Base-by-base conservation (phyloP, 768 basidiomycete species). In the Panaeolus cyanescens region DNA sequence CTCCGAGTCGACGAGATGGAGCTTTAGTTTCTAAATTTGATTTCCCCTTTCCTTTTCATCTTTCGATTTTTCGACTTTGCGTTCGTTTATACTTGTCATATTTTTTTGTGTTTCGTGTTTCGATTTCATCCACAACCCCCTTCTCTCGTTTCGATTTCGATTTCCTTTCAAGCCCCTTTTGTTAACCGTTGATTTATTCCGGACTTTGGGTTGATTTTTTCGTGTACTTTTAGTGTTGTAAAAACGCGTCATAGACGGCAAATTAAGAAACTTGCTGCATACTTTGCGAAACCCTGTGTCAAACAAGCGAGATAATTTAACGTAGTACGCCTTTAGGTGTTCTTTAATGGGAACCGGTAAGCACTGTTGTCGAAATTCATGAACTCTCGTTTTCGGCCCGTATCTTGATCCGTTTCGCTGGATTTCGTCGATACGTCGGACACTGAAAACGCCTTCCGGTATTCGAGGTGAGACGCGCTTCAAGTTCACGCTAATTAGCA, bases 1-100 rank as follows among this genome's bases (percentile, higher is more conserved):
- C 57, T 32, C 34, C 63, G 58, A 56, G 32, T 56, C 57, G 42
- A 34, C 50, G 19, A 62, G 39, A 13, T 58, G 33, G 33, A 36
- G 40, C 32, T 45, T 37, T 22, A 45, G 42, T 59, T 33, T 19
- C 33, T 19, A 53, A 32, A 13, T 40, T 32, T 30, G 19, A 40
- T 61, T 56, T 54, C n/a, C n/a, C 15, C 17, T 22, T 30, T 37
- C 34, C 57, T 54, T 62, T 32, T 22, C 17, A 6, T 25, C 42
- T 19, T 32, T 45, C 9, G 42, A n/a, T 59, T 15, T 40, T 39
- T 50, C 30, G 22, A 28, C 45, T 15, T 28, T 25, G 40, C 25
- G 12, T 50, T 28, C 12, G 37, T 50, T 50, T 15, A 13, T 12
- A 25, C 30, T 5, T 34, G 13, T 34, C 13, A 34, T 34, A 34